phyloP scores from a whole-genome alignment of 805 yeast genomes.

The Cyberlindnera subsufficiens region DNA sequence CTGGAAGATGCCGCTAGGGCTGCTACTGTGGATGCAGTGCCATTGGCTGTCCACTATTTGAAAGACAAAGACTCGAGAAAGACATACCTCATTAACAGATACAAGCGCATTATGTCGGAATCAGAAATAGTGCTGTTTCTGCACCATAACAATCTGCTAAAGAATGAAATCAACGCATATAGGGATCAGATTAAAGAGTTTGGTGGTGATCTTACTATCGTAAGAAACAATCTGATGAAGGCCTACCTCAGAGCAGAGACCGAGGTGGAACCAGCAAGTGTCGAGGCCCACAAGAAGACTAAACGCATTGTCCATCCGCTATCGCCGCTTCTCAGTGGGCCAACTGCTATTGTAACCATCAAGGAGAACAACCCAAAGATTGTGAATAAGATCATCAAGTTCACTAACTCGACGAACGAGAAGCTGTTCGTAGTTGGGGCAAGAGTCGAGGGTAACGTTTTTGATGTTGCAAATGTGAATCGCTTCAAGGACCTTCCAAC shows the following conservation, averaged over 20 bases:
- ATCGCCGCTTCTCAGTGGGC: constrained; percentile 67
- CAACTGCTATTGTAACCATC: constrained; percentile 74
- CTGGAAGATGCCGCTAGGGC: too few relatives aligned
- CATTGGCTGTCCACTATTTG: constrained; percentile 30
- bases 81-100: constrained; percentile 78
- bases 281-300: constrained; percentile 39
- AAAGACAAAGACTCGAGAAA: constrained; percentile 73
- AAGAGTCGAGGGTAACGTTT: constrained; percentile 56
- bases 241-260: constrained; percentile 70
- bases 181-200: constrained; percentile 54
- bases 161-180: constrained; percentile 58
- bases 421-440: constrained; percentile 83
- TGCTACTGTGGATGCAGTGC: constrained; percentile 1
- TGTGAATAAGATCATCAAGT: constrained; percentile 56
- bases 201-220: constrained; percentile 67
- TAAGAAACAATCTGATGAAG: constrained; percentile 64
- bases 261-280: constrained; percentile 69
- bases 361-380: constrained; percentile 63
- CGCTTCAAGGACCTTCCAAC: constrained; percentile 71
- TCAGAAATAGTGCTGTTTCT: constrained; percentile 69
- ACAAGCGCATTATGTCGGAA: constrained; percentile 61
- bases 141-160: constrained; percentile 79
- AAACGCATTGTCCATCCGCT: constrained; percentile 58
- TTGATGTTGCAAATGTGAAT: constrained; percentile 46
- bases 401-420: constrained; percentile 60